Base-by-base conservation (phyloP, 139 green algal genomes). In the Marvania coccoides region DNA sequence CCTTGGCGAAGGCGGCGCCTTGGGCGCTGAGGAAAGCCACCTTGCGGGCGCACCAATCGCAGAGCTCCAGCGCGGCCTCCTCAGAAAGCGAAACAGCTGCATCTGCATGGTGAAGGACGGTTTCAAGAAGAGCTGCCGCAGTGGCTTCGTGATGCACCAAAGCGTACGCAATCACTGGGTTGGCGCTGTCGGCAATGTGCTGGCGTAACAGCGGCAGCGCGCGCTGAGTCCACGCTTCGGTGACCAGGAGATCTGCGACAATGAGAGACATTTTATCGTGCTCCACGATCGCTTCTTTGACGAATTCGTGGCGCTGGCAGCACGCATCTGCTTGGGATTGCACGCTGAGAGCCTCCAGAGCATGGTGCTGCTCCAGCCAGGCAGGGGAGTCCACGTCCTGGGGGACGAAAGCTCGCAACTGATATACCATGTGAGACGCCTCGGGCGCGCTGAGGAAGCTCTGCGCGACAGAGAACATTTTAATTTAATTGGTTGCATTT, bases 321-420 rank as follows among this genome's bases (percentile, higher is more conserved):
- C 78, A 59, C 0, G 84, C 89, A 58, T 95, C 93, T 46, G 85
- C 67, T 62, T 96, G 90, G 2, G 90, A 88, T 84, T 93, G 80
- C 54, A 68, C 45, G 51, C 89, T 90, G 26, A 94, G 81, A 46
- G 67, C 57, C 34, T 85, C 73, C 12, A 93, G 61, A 15, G 19
- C 45, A 0, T 85, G 61, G 19, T 84, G 81, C 80, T 91, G 85
- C 26, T 73, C 42, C 34, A 83, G 39, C 83, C 83, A 93, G 38
- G 71, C 70, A 4, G 45, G 2, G 7, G 42, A 72, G 31, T 83
- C 87, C 35, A 87, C 79, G 38, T 89, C 80, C n/a, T 82, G 65
- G 19, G 90, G 45, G 9, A 24, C 55, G 8, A 86, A 70, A 3
- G 67, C 19, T 4, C 42, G 33, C 12, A 93, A 63, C 23, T 53